A percentile compares a stretch with the other conserved stretches of the same genome.
Conservation (phyloP, 164 flowering plant species). For the Kalanchoe fedtschenkoi region DNA sequence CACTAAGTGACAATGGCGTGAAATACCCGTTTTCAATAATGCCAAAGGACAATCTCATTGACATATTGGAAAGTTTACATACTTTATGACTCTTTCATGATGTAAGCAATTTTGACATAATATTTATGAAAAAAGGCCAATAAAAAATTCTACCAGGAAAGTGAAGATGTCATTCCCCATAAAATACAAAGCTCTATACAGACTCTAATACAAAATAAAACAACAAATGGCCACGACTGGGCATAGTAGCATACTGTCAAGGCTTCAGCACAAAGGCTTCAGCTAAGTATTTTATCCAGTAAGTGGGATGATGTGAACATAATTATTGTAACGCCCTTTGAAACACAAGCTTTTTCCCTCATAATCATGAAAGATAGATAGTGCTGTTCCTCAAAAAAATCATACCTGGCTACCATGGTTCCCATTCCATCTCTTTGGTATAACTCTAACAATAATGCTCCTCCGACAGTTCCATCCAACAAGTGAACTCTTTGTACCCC, state of each 20-base stretch:
- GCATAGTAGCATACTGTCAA: too few relatives aligned
- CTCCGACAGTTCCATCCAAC: slow-evolving; percentile 77
- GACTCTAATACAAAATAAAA: neutral
- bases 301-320: neutral
- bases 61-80: neutral
- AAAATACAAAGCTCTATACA: neutral
- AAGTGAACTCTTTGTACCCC: slow-evolving; percentile 97
- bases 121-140: too few relatives aligned
- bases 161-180: neutral
- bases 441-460: slow-evolving; percentile 71
- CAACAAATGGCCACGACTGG: too few relatives aligned
- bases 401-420: slow-evolving; percentile 96
- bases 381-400: neutral
- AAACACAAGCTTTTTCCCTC: neutral
- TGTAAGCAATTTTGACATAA: too few relatives aligned
- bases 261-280: too few relatives aligned
- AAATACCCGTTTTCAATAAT: neutral
- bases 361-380: neutral
- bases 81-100: too few relatives aligned
- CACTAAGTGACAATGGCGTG: slow-evolving; percentile 32
- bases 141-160: neutral
- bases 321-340: neutral
- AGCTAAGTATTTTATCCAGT: neutral
- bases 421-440: slow-evolving; percentile 96
- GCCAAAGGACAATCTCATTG: neutral